These are phyloP conservation scores for Geosiphon pyriformis DNA, from an alignment of 192 early-diverging fungal species.

Conservation along the genomic window DNA sequence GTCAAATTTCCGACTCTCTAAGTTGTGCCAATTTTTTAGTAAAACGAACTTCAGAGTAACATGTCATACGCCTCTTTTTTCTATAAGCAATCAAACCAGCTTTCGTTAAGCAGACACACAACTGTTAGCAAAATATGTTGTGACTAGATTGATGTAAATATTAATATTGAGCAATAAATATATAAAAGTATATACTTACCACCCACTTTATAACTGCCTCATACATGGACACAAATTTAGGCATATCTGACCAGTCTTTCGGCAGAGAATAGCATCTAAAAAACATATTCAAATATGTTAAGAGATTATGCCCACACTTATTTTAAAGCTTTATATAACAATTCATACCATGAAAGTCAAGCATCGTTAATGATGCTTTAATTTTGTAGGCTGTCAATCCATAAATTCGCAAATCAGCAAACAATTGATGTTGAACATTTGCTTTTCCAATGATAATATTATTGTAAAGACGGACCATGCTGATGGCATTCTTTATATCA, in stretches of 20 bases:
- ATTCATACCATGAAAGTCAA: slow-evolving; percentile 20
- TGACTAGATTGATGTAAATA: not conserved
- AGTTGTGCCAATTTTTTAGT: slow-evolving; percentile 8
- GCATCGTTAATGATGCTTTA: slow-evolving; percentile 1
- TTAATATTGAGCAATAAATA: not conserved
- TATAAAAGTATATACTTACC: slow-evolving; percentile 1
- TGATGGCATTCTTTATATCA: not conserved
- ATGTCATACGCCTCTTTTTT: not conserved
- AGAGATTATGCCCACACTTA: not conserved
- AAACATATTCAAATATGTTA: not conserved
- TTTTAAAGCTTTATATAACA: not conserved
- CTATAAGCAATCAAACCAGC: not conserved
- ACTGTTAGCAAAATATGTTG: not conserved
- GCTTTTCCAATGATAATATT: not conserved
- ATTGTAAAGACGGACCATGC: not conserved
- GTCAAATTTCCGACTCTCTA: no score
- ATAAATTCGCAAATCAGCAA: not conserved
- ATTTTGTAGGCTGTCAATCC: not conserved
- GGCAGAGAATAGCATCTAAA: slow-evolving; percentile 6
- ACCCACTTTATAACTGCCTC: slow-evolving; percentile 13
- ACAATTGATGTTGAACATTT: not conserved
- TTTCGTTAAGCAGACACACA: not conserved
- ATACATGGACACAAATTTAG: slow-evolving; percentile 12
- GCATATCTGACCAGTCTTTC: slow-evolving; percentile 15
- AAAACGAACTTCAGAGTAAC: not conserved